Evolutionary conservation across 768 basidiomycete genomes (phyloP).

Genomic region (Boletales sp.): DNA sequence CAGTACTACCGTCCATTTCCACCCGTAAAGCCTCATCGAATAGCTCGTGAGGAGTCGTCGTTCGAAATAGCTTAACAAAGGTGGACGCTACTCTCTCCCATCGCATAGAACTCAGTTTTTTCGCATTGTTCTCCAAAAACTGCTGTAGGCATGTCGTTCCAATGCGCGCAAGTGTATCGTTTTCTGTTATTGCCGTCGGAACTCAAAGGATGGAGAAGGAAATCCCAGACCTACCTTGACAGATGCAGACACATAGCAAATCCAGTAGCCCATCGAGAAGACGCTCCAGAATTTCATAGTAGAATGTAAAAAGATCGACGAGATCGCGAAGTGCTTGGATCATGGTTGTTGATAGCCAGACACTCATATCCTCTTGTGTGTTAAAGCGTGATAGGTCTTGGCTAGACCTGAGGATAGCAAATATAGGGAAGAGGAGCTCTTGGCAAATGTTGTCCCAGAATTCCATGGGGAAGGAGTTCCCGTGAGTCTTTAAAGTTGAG

Average conservation of each 20-base stretch:
- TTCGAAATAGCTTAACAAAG: slow-evolving; percentile 94
- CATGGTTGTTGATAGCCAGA: slow-evolving; percentile 99
- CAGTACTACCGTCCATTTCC: slow-evolving; percentile 62
- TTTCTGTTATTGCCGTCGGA: slow-evolving; percentile 54
- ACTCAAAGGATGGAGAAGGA: neutral
- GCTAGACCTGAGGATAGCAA: slow-evolving; percentile 89
- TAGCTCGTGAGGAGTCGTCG: slow-evolving; percentile 94
- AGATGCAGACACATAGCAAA: slow-evolving; percentile 92
- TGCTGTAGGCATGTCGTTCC: slow-evolving; percentile 98
- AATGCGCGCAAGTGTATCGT: slow-evolving; percentile 95
- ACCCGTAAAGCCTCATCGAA: slow-evolving; percentile 91
- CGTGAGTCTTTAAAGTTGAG: slow-evolving; percentile 87
- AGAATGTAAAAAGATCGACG: slow-evolving; percentile 93
- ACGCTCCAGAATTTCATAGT: slow-evolving; percentile 86
- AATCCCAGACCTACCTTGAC: slow-evolving; percentile 69
- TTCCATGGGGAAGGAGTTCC: slow-evolving; percentile 76
- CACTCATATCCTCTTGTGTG: slow-evolving; percentile 98
- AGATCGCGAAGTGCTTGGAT: slow-evolving; percentile 95
- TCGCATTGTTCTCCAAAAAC: slow-evolving; percentile 87
- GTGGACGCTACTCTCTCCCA: slow-evolving; percentile 94
- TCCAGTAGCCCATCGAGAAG: slow-evolving; percentile 93
- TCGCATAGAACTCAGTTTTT: slow-evolving; percentile 73
- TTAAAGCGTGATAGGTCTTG: slow-evolving; percentile 90
- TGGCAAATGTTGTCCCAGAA: slow-evolving; percentile 99
- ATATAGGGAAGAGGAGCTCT: slow-evolving; percentile 96